These are phyloP conservation scores for Linnemannia elongata DNA, from an alignment of 192 early-diverging fungal species.

Conservation along the genomic window DNA sequence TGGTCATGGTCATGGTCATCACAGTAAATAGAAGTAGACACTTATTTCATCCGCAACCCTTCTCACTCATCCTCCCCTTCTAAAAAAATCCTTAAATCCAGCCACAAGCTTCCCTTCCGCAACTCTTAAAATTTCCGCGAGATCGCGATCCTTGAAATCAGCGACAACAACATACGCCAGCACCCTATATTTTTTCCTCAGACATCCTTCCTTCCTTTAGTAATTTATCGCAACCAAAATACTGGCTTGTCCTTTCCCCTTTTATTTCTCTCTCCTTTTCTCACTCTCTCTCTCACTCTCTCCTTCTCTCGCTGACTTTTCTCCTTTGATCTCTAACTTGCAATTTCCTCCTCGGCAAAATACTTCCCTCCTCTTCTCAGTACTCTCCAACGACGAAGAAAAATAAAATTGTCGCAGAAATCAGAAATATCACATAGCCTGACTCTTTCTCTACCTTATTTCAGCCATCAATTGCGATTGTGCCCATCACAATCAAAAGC, in stretches of 20 bases:
- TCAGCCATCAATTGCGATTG: neutral
- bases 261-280: neutral
- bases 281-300: too few species aligned
- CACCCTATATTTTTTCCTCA: neutral
- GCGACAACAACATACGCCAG: neutral
- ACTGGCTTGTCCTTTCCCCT: neutral
- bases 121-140: neutral
- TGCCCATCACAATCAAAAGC: neutral
- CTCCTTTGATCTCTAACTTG: neutral
- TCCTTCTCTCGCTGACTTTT: neutral
- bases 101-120: neutral
- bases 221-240: neutral
- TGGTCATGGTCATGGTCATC: too few species aligned
- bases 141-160: neutral
- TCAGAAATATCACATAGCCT: neutral
- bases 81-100: neutral
- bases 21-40: neutral
- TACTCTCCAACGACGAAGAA: neutral
- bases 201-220: neutral
- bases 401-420: neutral
- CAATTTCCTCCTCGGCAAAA: too few species aligned
- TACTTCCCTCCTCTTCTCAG: too few species aligned
- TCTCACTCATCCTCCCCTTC: neutral
- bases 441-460: neutral
- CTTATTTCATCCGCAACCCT: neutral